Percentiles rank a stretch among this genome's conserved stretches.
Conservation (phyloP, 1,284 basidiomycete genomes). For the Cystobasidium slooffiae region DNA sequence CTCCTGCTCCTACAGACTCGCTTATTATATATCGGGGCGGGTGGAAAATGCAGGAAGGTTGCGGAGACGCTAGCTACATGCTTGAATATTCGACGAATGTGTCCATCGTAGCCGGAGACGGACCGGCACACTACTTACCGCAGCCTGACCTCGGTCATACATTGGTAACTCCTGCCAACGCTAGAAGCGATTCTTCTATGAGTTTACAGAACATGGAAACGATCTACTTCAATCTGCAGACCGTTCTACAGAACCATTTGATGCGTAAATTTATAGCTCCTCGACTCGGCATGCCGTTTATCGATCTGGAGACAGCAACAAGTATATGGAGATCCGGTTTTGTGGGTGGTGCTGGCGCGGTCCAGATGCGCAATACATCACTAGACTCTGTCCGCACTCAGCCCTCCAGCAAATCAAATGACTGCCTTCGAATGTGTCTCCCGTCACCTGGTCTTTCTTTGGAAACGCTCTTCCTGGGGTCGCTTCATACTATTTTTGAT, state of each 20-base stretch:
- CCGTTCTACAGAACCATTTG: constrained; percentile 52
- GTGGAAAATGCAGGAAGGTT: constrained; percentile 50
- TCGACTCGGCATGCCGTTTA: constrained; percentile 50
- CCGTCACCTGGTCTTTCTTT: constrained; percentile 11
- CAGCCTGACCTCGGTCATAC: constrained; percentile 3
- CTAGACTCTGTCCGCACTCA: background rate
- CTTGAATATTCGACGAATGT: no score
- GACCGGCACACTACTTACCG: background rate
- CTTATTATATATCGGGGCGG: constrained; percentile 53
- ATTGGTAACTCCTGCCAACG: background rate
- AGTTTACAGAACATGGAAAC: constrained; percentile 26
- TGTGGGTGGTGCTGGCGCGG: background rate
- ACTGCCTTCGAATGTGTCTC: constrained; percentile 19
- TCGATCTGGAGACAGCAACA: constrained; percentile 53
- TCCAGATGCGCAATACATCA: background rate
- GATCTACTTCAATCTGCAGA: constrained; percentile 53
- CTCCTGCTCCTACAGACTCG: constrained; percentile 46
- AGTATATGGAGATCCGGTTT: constrained; percentile 11
- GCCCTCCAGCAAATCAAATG: background rate
- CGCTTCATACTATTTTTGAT: constrained; percentile 1
- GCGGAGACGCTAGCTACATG: constrained; percentile 23
- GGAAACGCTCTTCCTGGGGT: constrained; percentile 7
- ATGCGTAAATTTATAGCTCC: constrained; percentile 46
- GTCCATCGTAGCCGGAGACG: background rate
- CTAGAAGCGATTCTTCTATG: background rate